Evolutionary conservation across 441 rosid species (phyloP).

Genomic region (Erodium texanum): DNA sequence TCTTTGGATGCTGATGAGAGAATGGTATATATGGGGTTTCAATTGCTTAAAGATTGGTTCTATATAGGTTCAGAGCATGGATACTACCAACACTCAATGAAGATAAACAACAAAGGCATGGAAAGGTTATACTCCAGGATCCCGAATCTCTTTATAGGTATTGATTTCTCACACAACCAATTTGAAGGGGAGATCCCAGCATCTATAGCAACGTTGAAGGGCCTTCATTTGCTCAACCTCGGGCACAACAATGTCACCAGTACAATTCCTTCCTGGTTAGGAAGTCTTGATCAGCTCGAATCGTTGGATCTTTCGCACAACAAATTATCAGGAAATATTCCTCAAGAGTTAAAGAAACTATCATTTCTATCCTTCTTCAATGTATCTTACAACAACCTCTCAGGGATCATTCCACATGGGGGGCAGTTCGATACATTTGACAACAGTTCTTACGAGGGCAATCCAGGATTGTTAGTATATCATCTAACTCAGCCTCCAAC

Average conservation of each 20-base stretch:
- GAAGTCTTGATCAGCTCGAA: conserved; percentile 7
- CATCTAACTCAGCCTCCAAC: no score
- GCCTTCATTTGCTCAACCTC: background rate
- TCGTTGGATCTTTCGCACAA: background rate
- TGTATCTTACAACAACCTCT: background rate
- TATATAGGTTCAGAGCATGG: background rate
- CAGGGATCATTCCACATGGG: background rate
- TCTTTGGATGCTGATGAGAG: background rate
- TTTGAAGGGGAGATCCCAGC: background rate
- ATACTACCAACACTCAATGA: background rate
- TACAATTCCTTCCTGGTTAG: conserved; percentile 3
- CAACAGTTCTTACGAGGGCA: background rate
- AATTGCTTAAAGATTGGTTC: background rate
- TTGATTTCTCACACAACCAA: background rate
- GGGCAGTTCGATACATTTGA: background rate
- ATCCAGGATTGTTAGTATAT: background rate
- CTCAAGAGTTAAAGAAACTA: background rate
- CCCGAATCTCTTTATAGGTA: background rate
- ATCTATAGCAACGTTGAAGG: background rate
- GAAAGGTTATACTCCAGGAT: background rate
- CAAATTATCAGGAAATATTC: background rate
- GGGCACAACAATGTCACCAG: background rate
- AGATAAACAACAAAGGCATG: background rate
- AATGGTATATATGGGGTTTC: background rate
- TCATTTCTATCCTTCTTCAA: background rate